Evolutionary conservation across 257 asterid genomes (phyloP), one percentile per base, ranked within the genome.

Genomic region (Salvia rosmarinus): DNA sequence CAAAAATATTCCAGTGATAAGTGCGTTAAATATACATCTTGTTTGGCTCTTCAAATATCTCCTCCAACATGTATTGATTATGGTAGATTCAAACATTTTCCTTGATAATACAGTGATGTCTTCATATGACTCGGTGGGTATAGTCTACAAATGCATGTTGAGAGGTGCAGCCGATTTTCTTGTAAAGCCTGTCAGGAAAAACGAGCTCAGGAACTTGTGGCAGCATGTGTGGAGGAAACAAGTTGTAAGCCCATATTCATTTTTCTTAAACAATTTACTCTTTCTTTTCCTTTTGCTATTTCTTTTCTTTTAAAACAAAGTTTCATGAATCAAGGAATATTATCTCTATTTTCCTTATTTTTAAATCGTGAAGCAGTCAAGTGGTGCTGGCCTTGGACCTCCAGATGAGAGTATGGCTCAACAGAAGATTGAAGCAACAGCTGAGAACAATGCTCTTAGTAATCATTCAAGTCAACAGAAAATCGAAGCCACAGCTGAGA

Each of bases 131-230:
- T 91, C 98, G 0, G 91, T 89, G 25, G 84, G 88, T 63, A 88
- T 88, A 1, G 96, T 89, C 19, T 91, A 89, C 47, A 88, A 85
- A 34, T 91, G 98, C 89, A 91, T 91, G 98, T 39, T 86, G 85
- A 86, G 88, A 84, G 98, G 98, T 11, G 98, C 98, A 21, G 94
- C 89, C 5, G 98, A 91, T 76, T 91, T 91, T 82, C 98, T 91
- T 49, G 93, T 89, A 60, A 91, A 91, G 84, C 96, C 98, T 25
- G 76, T 91, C 46, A 79, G 96, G 70, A 91, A 84, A 73, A 91
- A 91, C 65, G 98, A 91, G 83, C 84, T 91, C 43, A 85, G 78
- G 70, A 89, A 91, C 82, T 79, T 89, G 81, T 91, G 98, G 98
- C 98, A 91, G 83, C 98, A 91, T 70, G 94, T 91, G 54, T 91